These are phyloP conservation scores for Botrytis paeoniae DNA, from an alignment of 2,329 filamentous ascomycete species.

Conservation along the genomic window DNA sequence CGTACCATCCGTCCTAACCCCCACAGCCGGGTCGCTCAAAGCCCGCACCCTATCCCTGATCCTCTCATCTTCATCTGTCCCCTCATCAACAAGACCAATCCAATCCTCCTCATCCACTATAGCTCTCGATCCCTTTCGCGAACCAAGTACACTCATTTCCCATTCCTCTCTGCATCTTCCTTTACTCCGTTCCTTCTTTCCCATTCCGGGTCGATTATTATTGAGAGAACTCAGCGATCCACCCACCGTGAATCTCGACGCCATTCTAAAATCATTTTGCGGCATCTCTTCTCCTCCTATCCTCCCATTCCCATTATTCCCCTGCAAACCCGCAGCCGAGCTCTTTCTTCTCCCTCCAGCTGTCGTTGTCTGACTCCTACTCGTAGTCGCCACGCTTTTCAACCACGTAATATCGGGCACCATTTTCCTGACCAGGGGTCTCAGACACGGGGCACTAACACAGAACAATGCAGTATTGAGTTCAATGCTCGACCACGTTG, in stretches of 20 bases:
- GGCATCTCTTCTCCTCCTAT: background rate
- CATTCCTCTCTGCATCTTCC: background rate
- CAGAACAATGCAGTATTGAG: slow-evolving; percentile 4
- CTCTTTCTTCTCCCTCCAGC: background rate
- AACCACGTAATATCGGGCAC: background rate
- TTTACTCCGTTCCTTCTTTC: background rate
- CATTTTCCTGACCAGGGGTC: background rate
- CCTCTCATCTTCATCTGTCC: background rate
- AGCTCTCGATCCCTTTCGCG: background rate
- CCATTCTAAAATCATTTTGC: background rate
- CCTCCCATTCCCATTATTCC: too few relatives aligned
- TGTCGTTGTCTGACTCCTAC: background rate
- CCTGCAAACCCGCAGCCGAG: background rate
- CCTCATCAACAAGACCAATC: background rate
- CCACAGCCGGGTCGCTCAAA: too few relatives aligned
- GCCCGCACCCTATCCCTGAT: background rate
- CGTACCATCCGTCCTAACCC: background rate
- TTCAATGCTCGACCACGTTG: slow-evolving; percentile 8
- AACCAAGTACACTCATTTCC: background rate
- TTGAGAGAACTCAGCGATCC: background rate
- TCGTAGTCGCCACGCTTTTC: background rate
- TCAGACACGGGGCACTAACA: background rate
- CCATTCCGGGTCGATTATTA: background rate
- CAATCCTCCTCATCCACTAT: background rate
- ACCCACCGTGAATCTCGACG: background rate